Conservation (phyloP, 2,329 filamentous ascomycete genomes). For the Penicillium sp. region DNA sequence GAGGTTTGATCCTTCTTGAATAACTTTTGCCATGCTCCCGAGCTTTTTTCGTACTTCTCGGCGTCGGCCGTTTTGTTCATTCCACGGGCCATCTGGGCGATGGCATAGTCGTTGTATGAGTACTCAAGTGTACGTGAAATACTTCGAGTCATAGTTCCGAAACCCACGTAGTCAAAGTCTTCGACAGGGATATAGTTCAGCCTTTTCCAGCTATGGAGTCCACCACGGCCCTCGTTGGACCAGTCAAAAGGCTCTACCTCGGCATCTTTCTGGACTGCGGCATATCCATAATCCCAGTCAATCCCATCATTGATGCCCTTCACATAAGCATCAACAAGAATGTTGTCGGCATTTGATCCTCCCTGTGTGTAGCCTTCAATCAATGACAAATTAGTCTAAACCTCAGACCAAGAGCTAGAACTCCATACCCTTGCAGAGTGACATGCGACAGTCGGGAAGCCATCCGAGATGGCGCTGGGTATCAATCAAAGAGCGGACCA, state of each 20-base stretch:
- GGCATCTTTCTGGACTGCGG: constrained; percentile 68
- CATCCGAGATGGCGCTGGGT: constrained; percentile 70
- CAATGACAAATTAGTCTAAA: neutral
- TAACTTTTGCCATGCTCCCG: constrained; percentile 68
- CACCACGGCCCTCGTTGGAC: constrained; percentile 68
- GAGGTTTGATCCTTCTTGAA: constrained; percentile 64
- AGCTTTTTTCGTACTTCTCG: constrained; percentile 59
- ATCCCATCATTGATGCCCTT: constrained; percentile 64
- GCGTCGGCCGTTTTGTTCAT: constrained; percentile 57
- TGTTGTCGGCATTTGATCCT: constrained; percentile 69
- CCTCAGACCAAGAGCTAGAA: neutral
- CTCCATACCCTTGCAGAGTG: constrained; percentile 56
- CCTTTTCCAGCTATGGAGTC: constrained; percentile 68
- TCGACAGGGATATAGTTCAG: constrained; percentile 70
- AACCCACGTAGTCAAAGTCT: constrained; percentile 66
- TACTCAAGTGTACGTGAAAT: constrained; percentile 75
- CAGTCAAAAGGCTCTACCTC: constrained; percentile 70
- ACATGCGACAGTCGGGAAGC: constrained; percentile 74
- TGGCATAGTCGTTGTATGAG: constrained; percentile 71
- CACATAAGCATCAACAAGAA: constrained; percentile 66
- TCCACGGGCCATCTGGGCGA: constrained; percentile 61
- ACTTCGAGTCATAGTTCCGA: constrained; percentile 68
- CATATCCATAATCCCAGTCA: constrained; percentile 67
- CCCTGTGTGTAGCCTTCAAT: constrained; percentile 66
- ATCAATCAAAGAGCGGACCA: constrained; percentile 69